Conservation (phyloP, 2,329 filamentous ascomycete genomes). For the Graphiopsis chlorocephala region DNA sequence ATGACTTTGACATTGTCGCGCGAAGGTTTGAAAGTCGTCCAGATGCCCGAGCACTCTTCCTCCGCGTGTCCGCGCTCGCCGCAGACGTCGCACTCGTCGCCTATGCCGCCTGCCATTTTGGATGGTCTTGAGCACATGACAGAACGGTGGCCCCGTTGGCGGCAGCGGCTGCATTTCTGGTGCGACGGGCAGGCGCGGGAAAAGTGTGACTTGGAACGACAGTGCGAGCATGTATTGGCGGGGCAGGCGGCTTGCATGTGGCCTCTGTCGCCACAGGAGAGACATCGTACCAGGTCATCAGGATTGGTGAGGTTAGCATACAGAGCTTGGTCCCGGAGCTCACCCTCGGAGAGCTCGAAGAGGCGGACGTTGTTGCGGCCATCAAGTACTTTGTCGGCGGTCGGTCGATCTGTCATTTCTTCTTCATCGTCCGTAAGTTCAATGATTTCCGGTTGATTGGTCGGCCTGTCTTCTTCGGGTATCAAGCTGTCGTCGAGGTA, state of each 20-base stretch:
- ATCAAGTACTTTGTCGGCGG: neutral
- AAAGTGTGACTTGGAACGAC: slow-evolving; percentile 16
- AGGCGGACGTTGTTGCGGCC: slow-evolving; percentile 2
- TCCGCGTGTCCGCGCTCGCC: slow-evolving; percentile 24
- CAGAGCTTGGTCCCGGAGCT: slow-evolving; percentile 20
- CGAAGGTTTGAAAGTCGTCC: slow-evolving; percentile 18
- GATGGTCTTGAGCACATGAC: slow-evolving; percentile 12
- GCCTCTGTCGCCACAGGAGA: slow-evolving; percentile 20
- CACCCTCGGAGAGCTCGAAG: slow-evolving; percentile 17
- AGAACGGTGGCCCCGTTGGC: slow-evolving; percentile 20
- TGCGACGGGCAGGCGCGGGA: slow-evolving; percentile 18
- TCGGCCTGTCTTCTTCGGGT: neutral
- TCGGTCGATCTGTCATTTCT: neutral
- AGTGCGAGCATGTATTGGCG: slow-evolving; percentile 16
- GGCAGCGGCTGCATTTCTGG: slow-evolving; percentile 23
- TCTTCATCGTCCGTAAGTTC: neutral
- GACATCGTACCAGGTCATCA: slow-evolving; percentile 19
- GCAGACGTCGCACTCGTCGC: slow-evolving; percentile 24
- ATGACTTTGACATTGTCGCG: neutral
- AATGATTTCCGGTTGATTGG: neutral
- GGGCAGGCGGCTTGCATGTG: slow-evolving; percentile 20
- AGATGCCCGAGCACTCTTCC: slow-evolving; percentile 26
- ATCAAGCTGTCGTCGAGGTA: slow-evolving; percentile 2
- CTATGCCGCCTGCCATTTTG: slow-evolving; percentile 8
- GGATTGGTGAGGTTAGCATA: slow-evolving; percentile 20